Conservation (phyloP, 805 yeast genomes). For the Pichia occidentalis region DNA sequence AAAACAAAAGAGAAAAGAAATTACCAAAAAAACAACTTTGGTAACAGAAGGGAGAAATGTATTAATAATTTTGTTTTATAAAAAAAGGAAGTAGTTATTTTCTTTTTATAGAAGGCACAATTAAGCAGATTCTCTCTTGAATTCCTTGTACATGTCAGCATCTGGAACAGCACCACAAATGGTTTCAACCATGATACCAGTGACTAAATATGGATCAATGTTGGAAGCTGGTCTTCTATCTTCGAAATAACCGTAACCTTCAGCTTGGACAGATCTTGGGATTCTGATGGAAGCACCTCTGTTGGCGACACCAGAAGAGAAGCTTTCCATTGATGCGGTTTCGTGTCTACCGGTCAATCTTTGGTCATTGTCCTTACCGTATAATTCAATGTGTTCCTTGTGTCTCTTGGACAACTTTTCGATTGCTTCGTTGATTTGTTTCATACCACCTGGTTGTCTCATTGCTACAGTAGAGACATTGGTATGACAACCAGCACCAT, state of each 20-base stretch:
- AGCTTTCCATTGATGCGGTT: slow-evolving; percentile 88
- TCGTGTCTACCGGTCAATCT: slow-evolving; percentile 98
- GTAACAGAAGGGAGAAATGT: too few species aligned
- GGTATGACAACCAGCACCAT: slow-evolving; percentile 99
- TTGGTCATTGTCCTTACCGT: slow-evolving; percentile 91
- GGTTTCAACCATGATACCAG: slow-evolving; percentile 97
- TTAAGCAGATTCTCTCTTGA: slow-evolving; percentile 59
- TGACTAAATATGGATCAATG: slow-evolving; percentile 97
- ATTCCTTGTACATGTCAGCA: slow-evolving; percentile 91
- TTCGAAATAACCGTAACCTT: slow-evolving; percentile 97
- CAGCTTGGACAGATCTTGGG: slow-evolving; percentile 97
- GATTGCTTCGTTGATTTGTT: slow-evolving; percentile 84
- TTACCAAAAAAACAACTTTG: too few species aligned
- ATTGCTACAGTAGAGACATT: slow-evolving; percentile 88
- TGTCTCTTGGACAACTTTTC: slow-evolving; percentile 94
- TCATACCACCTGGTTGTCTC: slow-evolving; percentile 97
- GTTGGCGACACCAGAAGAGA: slow-evolving; percentile 98
- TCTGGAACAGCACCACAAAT: slow-evolving; percentile 91
- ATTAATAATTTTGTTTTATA: neutral
- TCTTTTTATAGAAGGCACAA: too few species aligned
- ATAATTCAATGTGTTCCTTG: slow-evolving; percentile 88
- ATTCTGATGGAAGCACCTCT: slow-evolving; percentile 99
- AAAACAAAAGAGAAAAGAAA: too few species aligned
- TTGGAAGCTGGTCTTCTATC: slow-evolving; percentile 99
- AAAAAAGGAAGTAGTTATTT: slow-evolving; percentile 2